Conservation (phyloP, 2,329 filamentous ascomycete genomes). For the Phaeosphaeriaceae sp. region DNA sequence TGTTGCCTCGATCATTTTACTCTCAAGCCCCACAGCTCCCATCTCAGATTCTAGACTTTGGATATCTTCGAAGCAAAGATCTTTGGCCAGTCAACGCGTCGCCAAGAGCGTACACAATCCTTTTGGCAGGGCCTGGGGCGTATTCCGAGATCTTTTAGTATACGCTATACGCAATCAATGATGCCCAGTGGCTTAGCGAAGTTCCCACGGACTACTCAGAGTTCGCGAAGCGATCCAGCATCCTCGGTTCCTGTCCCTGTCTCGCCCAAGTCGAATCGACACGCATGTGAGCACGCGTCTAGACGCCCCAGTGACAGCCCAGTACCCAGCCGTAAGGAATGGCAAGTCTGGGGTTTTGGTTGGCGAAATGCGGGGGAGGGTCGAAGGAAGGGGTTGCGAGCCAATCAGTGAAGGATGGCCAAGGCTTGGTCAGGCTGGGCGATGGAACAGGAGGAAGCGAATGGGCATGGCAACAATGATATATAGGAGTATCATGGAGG, state of each 20-base stretch:
- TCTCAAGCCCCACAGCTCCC: too few relatives aligned
- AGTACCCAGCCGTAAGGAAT: neutral
- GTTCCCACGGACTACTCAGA: neutral
- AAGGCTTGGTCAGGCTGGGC: constrained; percentile 5
- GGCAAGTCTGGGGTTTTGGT: neutral
- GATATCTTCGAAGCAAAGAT: too few relatives aligned
- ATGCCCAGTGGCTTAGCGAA: neutral
- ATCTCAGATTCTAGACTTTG: neutral
- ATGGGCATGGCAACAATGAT: neutral
- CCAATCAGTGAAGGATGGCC: neutral
- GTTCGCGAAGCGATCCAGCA: neutral
- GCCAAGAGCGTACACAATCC: neutral
- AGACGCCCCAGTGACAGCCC: neutral
- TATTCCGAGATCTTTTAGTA: neutral
- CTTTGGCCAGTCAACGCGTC: neutral
- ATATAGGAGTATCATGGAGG: neutral
- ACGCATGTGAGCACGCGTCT: neutral
- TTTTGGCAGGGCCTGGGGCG: neutral
- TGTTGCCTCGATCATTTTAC: too few relatives aligned
- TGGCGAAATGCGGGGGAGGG: constrained; percentile 4
- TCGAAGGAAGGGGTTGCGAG: neutral
- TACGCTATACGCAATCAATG: neutral
- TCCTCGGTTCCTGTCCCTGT: neutral
- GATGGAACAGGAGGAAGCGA: constrained; percentile 1
- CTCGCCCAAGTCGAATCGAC: constrained; percentile 1